phyloP scores from a whole-genome alignment of 73 alveolate species.

The Stentor roeselii region DNA sequence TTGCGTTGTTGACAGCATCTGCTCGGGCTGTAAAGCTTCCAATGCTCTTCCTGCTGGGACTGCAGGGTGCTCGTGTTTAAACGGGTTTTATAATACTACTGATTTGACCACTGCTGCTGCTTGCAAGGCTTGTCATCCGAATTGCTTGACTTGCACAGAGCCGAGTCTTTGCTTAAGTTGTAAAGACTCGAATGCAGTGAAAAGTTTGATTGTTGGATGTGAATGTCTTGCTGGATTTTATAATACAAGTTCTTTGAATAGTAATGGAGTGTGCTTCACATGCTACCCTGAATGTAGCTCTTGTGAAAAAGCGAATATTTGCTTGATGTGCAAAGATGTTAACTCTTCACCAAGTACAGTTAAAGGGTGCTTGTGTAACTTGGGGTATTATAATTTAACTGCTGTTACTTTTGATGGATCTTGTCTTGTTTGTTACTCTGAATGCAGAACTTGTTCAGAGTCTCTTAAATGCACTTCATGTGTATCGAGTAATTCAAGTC shows the following conservation, averaged over 20 bases:
- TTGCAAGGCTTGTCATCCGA: background rate
- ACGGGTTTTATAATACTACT: background rate
- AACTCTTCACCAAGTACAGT: background rate
- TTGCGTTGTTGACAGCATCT: background rate
- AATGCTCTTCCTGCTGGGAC: background rate
- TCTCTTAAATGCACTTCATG: background rate
- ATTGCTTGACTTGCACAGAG: background rate
- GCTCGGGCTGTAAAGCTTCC: background rate
- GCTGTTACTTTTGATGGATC: background rate
- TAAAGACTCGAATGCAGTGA: background rate
- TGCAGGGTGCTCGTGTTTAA: background rate
- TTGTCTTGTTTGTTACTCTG: background rate
- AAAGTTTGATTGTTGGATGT: background rate
- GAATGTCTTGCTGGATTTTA: background rate
- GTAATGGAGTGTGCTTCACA: background rate
- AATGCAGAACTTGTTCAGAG: background rate
- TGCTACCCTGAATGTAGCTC: background rate
- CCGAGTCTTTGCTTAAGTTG: background rate
- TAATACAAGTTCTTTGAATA: background rate
- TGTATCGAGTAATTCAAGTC: background rate
- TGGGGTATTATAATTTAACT: background rate
- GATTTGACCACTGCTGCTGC: background rate
- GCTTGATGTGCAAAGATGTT: background rate
- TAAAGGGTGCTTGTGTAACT: background rate
- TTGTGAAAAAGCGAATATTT: background rate